Conservation (phyloP, 1,139 yeast genomes). For the Scheffersomyces titani region DNA sequence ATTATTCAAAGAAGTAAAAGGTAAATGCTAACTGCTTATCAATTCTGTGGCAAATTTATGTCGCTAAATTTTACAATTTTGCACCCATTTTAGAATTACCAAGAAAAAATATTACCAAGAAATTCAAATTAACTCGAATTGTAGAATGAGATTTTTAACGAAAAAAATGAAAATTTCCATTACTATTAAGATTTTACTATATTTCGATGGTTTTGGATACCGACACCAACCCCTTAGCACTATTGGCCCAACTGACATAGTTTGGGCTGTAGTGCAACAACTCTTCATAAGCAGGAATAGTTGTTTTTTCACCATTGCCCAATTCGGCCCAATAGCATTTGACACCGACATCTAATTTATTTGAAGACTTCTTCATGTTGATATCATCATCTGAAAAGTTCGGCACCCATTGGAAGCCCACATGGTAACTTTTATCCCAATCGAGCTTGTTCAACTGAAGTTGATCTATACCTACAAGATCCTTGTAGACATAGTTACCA, state of each 20-base stretch:
- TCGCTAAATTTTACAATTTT: no score
- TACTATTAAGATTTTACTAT: constrained; percentile 14
- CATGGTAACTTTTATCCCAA: constrained; percentile 58
- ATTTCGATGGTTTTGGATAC: constrained; percentile 48
- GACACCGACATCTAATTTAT: constrained; percentile 53
- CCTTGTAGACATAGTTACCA: constrained; percentile 56
- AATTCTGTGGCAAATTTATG: no score
- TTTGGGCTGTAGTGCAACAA: constrained; percentile 64
- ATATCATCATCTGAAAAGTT: constrained; percentile 51
- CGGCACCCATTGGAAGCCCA: constrained; percentile 82
- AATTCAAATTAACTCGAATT: background rate
- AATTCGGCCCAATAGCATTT: constrained; percentile 78
- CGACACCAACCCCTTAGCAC: constrained; percentile 65
- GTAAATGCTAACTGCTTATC: background rate
- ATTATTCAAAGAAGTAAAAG: no score
- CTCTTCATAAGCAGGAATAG: constrained; percentile 72
- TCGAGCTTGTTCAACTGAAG: constrained; percentile 64
- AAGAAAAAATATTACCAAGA: background rate
- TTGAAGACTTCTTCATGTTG: constrained; percentile 29
- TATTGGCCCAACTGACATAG: constrained; percentile 65
- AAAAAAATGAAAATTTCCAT: background rate
- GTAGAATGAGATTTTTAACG: background rate
- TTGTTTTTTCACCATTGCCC: constrained; percentile 37
- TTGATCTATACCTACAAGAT: constrained; percentile 61
- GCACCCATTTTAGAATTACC: background rate